Conservation (phyloP, 1,284 basidiomycete species). For the Sporisorium graminicola region DNA sequence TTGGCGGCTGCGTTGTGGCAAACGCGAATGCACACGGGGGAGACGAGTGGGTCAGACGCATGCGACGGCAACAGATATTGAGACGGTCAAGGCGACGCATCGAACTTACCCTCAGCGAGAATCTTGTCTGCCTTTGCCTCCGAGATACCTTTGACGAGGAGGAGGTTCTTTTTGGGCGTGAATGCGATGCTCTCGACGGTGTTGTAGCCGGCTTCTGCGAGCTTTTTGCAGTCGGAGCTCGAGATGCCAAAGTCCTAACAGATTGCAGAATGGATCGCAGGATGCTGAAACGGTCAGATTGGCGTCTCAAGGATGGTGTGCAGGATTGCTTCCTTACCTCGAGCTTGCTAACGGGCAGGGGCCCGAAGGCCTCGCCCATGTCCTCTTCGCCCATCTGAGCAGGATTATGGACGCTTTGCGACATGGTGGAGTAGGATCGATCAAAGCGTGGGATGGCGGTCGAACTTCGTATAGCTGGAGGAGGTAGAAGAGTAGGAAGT, state of each 20-base stretch:
- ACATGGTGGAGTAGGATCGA: conserved; percentile 17
- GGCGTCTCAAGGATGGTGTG: not conserved
- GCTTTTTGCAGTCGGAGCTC: conserved; percentile 92
- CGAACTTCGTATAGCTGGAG: not conserved
- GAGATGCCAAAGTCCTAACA: conserved; percentile 85
- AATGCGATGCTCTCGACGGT: conserved; percentile 97
- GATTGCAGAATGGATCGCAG: not conserved
- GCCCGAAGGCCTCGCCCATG: conserved; percentile 56
- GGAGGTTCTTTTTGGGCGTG: conserved; percentile 92
- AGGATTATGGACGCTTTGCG: conserved; percentile 35
- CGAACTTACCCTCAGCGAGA: conserved; percentile 81
- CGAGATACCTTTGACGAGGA: conserved; percentile 95
- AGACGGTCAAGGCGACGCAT: conserved; percentile 4
- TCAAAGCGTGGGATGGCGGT: not conserved
- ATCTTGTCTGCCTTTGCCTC: conserved; percentile 99
- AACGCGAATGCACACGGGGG: not conserved
- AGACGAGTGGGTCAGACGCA: not conserved
- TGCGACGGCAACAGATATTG: not conserved
- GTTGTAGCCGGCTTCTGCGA: conserved; percentile 90
- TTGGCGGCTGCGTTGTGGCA: conserved; percentile 79
- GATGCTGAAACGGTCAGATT: not conserved
- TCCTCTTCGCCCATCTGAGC: conserved; percentile 48
- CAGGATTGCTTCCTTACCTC: conserved; percentile 37
- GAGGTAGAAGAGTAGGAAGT: not conserved
- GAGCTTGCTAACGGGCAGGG: conserved; percentile 60